Base-by-base conservation (phyloP, 192 early-diverging fungal genomes). In the Cetraspora pellucida region DNA sequence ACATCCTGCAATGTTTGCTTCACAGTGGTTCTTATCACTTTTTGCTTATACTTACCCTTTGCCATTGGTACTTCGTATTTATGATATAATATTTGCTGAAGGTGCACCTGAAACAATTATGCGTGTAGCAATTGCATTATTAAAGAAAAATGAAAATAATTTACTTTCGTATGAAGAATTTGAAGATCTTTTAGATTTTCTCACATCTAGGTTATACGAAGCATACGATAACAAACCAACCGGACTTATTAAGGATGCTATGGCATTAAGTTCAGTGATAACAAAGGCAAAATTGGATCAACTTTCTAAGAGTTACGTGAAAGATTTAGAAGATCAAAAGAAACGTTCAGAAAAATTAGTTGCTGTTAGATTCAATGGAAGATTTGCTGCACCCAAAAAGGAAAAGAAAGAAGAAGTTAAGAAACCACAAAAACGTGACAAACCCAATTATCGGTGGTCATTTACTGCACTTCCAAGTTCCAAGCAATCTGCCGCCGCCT, bases 41-140 rank as follows among this genome's bases (percentile, higher is more conserved):
- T 99, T 99, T 88, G 96, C 97, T 2, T 98, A 97, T 84, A 91
- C 93, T 5, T 97, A 96, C 82, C 97, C 97, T 45, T 85, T 98
- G 64, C 85, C 90, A 17, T 81, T 96, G 67, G 96, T 98, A 14
- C 87, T 96, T 75, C 91, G 97, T 19, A 95, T 97, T 45, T 91
- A 95, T 81, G 97, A 99, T 82, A 88, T 98, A n/a, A 85, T 95
- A 21, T 95, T 97, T 78, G 90, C 91, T 3, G 96, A 99, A 80
- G 96, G 97, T 64, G 88, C 90, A 13, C 86, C 92, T 23, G 97
- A 97, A 80, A 86, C 94, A 9, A 92, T 97, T 75, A 92, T 97
- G 83, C 89, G 92, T 4, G 90, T 97, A 10, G 93, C 94, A 0
- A 85, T 97, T 27, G 93, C 97, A 6, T 87, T 98, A 82, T 80